Conservation (phyloP, 78 protist species). For the Monosiga brevicollis region DNA sequence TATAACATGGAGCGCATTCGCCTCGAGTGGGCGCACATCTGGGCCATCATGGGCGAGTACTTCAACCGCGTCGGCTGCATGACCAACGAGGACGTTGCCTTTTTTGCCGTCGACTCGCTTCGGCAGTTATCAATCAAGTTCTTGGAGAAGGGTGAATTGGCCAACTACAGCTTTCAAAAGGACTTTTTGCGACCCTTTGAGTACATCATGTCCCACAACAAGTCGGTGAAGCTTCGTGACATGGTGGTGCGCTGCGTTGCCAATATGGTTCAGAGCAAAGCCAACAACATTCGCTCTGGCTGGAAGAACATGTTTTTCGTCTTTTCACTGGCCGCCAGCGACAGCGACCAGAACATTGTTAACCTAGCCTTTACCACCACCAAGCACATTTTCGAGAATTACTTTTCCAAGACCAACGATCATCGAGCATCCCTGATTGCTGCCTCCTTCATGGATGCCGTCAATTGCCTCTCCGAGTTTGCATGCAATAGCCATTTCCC, state of each 20-base stretch:
- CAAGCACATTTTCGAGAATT: conserved; percentile 21
- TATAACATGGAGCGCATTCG: conserved; percentile 86
- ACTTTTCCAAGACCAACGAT: conserved; percentile 18
- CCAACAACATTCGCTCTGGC: conserved; percentile 78
- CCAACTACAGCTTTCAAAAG: conserved; percentile 83
- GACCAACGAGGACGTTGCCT: conserved; percentile 46
- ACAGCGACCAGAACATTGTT: conserved; percentile 12
- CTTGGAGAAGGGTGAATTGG: conserved; percentile 79
- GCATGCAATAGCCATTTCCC: conserved; percentile 38
- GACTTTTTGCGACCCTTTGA: conserved; percentile 93
- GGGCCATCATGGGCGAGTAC: conserved; percentile 64
- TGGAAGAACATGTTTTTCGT: conserved; percentile 84
- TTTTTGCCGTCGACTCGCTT: conserved; percentile 85
- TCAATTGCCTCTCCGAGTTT: conserved; percentile 72
- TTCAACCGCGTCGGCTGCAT: conserved; percentile 67
- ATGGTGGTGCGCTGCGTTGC: conserved; percentile 40
- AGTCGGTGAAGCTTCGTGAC: conserved; percentile 27
- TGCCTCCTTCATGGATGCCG: conserved; percentile 57
- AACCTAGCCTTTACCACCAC: conserved; percentile 57
- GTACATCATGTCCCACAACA: conserved; percentile 32
- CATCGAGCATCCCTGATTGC: conserved; percentile 30
- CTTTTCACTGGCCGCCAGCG: conserved; percentile 35
- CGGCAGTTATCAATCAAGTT: conserved; percentile 91
- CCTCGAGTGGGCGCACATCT: conserved; percentile 86
- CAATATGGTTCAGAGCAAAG: conserved; percentile 33